Conservation (phyloP, 2,329 filamentous ascomycete genomes). For the Pleomassaria siparia region DNA sequence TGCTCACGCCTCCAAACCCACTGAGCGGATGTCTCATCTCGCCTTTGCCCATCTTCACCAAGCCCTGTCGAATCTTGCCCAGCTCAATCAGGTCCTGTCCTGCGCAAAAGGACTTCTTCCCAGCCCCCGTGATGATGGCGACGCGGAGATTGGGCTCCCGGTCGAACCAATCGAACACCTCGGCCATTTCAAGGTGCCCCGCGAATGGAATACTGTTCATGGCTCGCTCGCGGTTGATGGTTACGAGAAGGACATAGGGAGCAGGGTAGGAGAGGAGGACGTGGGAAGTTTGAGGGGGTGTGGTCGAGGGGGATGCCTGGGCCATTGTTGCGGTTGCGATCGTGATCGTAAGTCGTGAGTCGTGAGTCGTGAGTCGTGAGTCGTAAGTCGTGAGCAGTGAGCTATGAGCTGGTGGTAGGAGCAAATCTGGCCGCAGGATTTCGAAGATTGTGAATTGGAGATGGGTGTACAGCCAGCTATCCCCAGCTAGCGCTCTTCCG, state of each 20-base stretch:
- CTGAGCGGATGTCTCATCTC: slow-evolving; percentile 44
- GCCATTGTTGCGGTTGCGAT: slow-evolving; percentile 21
- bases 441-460: neutral
- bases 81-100: slow-evolving; percentile 57
- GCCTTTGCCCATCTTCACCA: slow-evolving; percentile 25
- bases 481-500: neutral
- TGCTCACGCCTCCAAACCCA: slow-evolving; percentile 59
- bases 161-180: slow-evolving; percentile 58
- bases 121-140: slow-evolving; percentile 53
- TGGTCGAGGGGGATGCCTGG: slow-evolving; percentile 27
- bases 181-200: slow-evolving; percentile 52
- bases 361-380: neutral
- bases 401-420: neutral
- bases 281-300: slow-evolving; percentile 34
- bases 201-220: slow-evolving; percentile 50
- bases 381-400: too few species aligned
- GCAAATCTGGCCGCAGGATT: neutral
- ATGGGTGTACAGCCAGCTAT: neutral
- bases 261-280: slow-evolving; percentile 50
- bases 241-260: slow-evolving; percentile 53
- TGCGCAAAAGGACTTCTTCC: slow-evolving; percentile 57
- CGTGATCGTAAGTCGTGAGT: neutral
- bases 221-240: slow-evolving; percentile 53
- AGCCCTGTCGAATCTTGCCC: slow-evolving; percentile 32
- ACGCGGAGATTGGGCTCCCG: slow-evolving; percentile 51